These are phyloP conservation scores for Trichophyton schoenleinii DNA, from an alignment of 2,329 filamentous ascomycete species.

Conservation along the genomic window DNA sequence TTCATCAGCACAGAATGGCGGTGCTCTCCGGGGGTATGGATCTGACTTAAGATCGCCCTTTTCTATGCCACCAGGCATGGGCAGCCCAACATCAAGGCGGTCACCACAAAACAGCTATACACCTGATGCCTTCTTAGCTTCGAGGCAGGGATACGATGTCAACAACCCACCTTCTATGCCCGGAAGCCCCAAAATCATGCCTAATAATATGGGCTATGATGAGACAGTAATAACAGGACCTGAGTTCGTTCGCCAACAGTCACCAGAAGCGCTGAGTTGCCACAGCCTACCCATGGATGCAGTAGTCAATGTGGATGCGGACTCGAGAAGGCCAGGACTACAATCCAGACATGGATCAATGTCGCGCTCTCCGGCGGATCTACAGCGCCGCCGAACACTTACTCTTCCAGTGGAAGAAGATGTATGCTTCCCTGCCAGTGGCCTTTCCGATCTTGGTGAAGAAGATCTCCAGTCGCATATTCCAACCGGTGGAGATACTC, in stretches of 20 bases:
- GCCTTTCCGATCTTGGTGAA: conserved; percentile 66
- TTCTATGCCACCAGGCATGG: not conserved
- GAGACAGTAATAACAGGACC: conserved; percentile 39
- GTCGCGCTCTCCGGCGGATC: conserved; percentile 26
- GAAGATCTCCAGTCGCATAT: conserved; percentile 51
- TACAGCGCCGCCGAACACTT: conserved; percentile 44
- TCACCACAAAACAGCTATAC: conserved; percentile 6
- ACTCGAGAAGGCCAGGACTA: conserved; percentile 14
- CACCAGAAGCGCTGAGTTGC: conserved; percentile 22
- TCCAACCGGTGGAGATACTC: conserved; percentile 33
- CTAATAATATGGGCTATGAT: conserved; percentile 41
- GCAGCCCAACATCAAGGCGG: conserved; percentile 1
- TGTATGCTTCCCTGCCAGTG: conserved; percentile 78
- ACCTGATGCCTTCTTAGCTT: conserved; percentile 8
- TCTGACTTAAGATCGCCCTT: not conserved
- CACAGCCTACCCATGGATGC: conserved; percentile 24
- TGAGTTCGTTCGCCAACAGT: conserved; percentile 26
- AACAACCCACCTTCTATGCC: conserved; percentile 55
- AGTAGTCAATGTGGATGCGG: conserved; percentile 35
- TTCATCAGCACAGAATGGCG: not conserved
- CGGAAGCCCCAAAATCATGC: conserved; percentile 43
- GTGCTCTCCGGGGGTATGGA: conserved; percentile 11
- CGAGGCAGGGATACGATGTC: conserved; percentile 42
- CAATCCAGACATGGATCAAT: conserved; percentile 30
- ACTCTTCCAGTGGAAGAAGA: conserved; percentile 63